Evolutionary conservation across 352 stramenopile species (phyloP).

Genomic region (Pythium oligandrum): DNA sequence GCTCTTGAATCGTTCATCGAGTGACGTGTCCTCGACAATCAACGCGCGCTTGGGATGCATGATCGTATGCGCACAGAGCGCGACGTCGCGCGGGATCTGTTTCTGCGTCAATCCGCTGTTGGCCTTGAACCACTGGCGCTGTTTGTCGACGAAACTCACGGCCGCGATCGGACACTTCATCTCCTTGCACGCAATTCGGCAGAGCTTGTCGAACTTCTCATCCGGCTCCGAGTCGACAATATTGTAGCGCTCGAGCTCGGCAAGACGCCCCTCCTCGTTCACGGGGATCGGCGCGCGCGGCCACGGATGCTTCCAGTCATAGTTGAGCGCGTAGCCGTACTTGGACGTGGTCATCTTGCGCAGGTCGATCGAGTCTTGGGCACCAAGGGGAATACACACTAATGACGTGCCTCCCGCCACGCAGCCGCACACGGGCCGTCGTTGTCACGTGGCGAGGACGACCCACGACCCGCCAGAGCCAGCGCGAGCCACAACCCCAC

Average conservation of each 20-base stretch:
- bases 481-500: no score
- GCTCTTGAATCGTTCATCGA: constrained; percentile 78
- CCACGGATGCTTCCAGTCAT: constrained; percentile 84
- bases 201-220: constrained; percentile 86
- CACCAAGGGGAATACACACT: no score
- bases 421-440: no score
- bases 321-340: constrained; percentile 81
- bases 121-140: constrained; percentile 87
- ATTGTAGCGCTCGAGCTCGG: constrained; percentile 58
- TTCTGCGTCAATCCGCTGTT: constrained; percentile 80
- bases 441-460: no score
- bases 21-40: constrained; percentile 78
- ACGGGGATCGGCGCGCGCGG: constrained; percentile 57
- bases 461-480: no score
- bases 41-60: constrained; percentile 81
- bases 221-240: constrained; percentile 81
- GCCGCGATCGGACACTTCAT: constrained; percentile 88
- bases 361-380: no score
- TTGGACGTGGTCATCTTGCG: constrained; percentile 23
- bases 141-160: constrained; percentile 82
- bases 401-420: no score
- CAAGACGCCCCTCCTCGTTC: constrained; percentile 69
- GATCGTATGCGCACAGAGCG: constrained; percentile 82
- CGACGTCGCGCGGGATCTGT: constrained; percentile 78
- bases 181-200: constrained; percentile 83